Evolutionary conservation across 805 yeast species (phyloP).

Genomic region (Limtongozyma cylindracea): DNA sequence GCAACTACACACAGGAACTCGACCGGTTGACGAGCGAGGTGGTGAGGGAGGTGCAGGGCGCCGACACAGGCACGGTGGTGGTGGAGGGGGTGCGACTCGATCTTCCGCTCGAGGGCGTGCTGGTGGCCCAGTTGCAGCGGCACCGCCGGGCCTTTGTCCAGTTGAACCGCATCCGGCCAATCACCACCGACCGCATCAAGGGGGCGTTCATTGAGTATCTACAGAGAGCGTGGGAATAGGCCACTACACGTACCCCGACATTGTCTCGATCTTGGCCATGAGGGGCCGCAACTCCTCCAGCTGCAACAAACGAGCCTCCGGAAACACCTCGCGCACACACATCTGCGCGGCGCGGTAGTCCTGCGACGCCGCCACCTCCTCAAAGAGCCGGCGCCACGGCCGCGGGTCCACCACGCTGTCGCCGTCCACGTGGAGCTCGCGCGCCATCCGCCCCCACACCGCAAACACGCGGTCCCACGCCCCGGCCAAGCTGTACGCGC

Average conservation of each 20-base stretch:
- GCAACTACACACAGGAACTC: constrained; percentile 52
- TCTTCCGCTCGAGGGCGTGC: constrained; percentile 35
- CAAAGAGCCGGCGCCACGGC: too few species aligned
- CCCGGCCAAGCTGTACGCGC: constrained; percentile 1
- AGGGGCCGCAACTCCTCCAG: constrained; percentile 2
- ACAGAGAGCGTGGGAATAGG: not conserved
- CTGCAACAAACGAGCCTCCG: constrained; percentile 1
- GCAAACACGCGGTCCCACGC: constrained; percentile 1
- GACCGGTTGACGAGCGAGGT: constrained; percentile 49
- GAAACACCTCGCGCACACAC: constrained; percentile 1
- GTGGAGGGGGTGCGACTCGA: constrained; percentile 21
- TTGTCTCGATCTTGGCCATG: constrained; percentile 1
- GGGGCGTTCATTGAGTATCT: constrained; percentile 61
- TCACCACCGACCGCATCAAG: constrained; percentile 42
- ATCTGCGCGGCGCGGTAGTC: constrained; percentile 1
- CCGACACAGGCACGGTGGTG: constrained; percentile 7
- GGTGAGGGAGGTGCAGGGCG: constrained; percentile 19
- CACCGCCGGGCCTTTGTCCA: constrained; percentile 63
- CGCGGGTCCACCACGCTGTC: too few species aligned
- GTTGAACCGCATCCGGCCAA: constrained; percentile 53
- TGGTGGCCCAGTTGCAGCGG: constrained; percentile 62
- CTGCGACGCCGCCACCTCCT: constrained; percentile 1
- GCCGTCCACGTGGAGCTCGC: constrained; percentile 2
- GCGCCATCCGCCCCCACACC: constrained; percentile 1
- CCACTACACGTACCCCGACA: constrained; percentile 1